Percentiles rank a stretch among this genome's conserved stretches.
Conservation (phyloP, 2,329 filamentous ascomycete species). For the Pseudocercospora crystallina region DNA sequence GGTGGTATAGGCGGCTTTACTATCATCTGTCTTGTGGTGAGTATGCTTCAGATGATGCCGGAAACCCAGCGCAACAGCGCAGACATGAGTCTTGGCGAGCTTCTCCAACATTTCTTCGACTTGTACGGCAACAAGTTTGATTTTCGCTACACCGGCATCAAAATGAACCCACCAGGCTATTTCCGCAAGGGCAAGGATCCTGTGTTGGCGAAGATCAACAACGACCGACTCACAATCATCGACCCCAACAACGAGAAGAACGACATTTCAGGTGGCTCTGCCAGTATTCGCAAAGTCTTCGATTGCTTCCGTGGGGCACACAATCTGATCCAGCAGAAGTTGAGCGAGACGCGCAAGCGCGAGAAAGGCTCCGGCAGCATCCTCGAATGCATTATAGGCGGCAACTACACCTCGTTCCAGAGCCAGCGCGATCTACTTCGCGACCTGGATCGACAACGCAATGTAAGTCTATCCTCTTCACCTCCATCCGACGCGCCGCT, state of each 20-base stretch:
- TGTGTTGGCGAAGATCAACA: conserved; percentile 48
- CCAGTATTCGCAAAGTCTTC: conserved; percentile 66
- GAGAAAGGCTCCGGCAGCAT: conserved; percentile 53
- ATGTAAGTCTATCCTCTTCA: not conserved
- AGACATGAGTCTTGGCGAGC: conserved; percentile 66
- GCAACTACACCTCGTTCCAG: conserved; percentile 73
- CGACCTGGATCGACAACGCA: not conserved
- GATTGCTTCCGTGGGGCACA: conserved; percentile 68
- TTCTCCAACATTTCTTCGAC: conserved; percentile 84
- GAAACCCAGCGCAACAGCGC: conserved; percentile 63
- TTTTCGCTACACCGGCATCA: conserved; percentile 68
- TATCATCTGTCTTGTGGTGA: conserved; percentile 89
- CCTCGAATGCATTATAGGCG: conserved; percentile 69
- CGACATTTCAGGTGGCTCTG: conserved; percentile 86
- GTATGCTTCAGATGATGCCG: conserved; percentile 79
- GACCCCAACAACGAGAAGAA: conserved; percentile 85
- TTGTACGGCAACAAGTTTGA: conserved; percentile 85
- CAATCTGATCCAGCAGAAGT: conserved; percentile 45
- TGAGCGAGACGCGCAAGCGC: conserved; percentile 43
- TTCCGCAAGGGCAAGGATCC: conserved; percentile 68
- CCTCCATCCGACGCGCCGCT: too few species aligned
- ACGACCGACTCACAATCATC: conserved; percentile 76
- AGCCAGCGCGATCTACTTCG: conserved; percentile 8
- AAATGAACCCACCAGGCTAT: conserved; percentile 71
- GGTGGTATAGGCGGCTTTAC: conserved; percentile 93